A percentile compares a stretch with the other conserved stretches of the same genome.
Conservation (phyloP, 805 yeast species). For the Ogataea parapolymorpha region DNA sequence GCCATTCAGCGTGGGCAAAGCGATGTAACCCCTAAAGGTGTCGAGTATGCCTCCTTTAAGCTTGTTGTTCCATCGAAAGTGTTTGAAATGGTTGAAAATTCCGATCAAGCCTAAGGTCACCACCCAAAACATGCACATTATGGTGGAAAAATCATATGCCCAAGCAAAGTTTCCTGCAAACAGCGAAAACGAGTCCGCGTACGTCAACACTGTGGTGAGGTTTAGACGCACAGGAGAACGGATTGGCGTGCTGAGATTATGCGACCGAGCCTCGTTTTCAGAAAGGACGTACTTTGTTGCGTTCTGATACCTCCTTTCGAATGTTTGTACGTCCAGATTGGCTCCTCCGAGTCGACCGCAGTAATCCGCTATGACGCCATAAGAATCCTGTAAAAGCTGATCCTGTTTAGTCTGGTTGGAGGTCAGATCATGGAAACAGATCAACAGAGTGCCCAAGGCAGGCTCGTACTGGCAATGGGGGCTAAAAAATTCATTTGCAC, state of each 20-base stretch:
- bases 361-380: constrained; percentile 2
- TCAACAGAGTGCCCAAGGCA: constrained; percentile 21
- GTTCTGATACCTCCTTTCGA: constrained; percentile 10
- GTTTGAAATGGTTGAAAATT: constrained; percentile 16
- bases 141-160: constrained; percentile 13
- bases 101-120: constrained; percentile 15
- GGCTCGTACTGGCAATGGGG: constrained; percentile 28
- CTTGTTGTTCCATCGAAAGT: constrained; percentile 4
- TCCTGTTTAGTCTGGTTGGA: neutral
- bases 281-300: constrained; percentile 13
- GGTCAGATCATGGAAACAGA: constrained; percentile 22
- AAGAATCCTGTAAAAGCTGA: constrained; percentile 7
- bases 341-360: constrained; percentile 16
- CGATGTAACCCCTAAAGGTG: constrained; percentile 17
- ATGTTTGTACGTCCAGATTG: neutral
- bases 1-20: constrained; percentile 22
- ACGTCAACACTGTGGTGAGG: constrained; percentile 2
- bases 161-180: constrained; percentile 21
- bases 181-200: constrained; percentile 16
- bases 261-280: neutral
- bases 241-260: neutral
- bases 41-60: constrained; percentile 10
- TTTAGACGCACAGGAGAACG: constrained; percentile 19
- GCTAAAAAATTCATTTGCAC: constrained; percentile 19
- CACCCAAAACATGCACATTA: constrained; percentile 25